phyloP scores from a whole-genome alignment of 192 early-diverging fungal genomes.

The Diversispora epigaea region DNA sequence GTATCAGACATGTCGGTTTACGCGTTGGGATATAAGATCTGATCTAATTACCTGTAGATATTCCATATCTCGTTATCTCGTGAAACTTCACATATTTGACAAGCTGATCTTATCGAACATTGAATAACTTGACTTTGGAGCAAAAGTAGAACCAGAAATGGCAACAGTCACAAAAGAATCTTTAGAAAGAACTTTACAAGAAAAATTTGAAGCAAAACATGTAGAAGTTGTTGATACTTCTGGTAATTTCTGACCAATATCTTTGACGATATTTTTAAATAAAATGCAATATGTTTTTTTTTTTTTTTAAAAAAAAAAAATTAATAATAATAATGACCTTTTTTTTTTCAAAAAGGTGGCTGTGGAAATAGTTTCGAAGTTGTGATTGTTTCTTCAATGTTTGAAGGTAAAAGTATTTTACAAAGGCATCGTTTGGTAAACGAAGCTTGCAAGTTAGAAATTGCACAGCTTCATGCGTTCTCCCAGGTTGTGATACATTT shows the following conservation, averaged over 20 bases:
- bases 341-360: constrained; percentile 54
- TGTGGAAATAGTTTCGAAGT: constrained; percentile 84
- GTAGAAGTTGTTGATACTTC: constrained; percentile 30
- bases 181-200: constrained; percentile 8
- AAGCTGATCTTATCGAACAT: no score
- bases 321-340: background rate
- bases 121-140: no score
- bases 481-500: constrained; percentile 59
- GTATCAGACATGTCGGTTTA: no score
- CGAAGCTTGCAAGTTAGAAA: constrained; percentile 75
- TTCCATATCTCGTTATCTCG: no score
- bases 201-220: constrained; percentile 25
- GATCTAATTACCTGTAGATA: no score
- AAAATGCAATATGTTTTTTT: background rate
- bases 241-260: constrained; percentile 12
- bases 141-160: background rate
- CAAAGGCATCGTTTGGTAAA: constrained; percentile 81
- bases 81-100: no score
- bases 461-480: constrained; percentile 80
- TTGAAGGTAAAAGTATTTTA: constrained; percentile 68
- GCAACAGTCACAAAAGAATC: constrained; percentile 19
- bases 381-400: constrained; percentile 68
- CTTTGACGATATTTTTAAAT: background rate
- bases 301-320: background rate
- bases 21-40: no score